phyloP scores from a whole-genome alignment of 2,329 filamentous ascomycete genomes.

The Septoria linicola region DNA sequence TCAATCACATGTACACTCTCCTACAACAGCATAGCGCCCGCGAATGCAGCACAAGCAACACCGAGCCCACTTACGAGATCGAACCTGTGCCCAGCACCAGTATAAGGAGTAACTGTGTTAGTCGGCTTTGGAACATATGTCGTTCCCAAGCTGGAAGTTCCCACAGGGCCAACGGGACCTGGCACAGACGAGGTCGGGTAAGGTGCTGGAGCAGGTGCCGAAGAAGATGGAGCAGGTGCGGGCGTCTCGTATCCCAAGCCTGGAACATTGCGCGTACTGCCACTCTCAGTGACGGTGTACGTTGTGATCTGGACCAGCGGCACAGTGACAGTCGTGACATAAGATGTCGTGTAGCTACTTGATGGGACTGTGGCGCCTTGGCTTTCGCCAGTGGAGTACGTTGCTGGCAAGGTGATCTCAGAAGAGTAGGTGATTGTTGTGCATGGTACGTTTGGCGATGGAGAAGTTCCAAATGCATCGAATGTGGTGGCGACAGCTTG shows the following conservation, averaged over 20 bases:
- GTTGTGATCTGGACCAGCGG: conserved; percentile 38
- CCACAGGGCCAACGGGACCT: conserved; percentile 16
- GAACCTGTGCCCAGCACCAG: conserved; percentile 1
- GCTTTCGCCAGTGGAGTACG: conserved; percentile 39
- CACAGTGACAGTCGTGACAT: conserved; percentile 46
- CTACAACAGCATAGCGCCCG: neutral
- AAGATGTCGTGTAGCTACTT: conserved; percentile 34
- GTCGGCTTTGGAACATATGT: conserved; percentile 14
- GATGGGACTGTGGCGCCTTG: conserved; percentile 35
- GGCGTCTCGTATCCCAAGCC: conserved; percentile 26
- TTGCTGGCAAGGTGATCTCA: conserved; percentile 39
- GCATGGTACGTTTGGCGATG: conserved; percentile 30
- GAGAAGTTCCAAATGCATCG: conserved; percentile 15
- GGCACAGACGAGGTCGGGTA: conserved; percentile 18
- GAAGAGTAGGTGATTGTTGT: conserved; percentile 47
- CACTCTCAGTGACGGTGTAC: conserved; percentile 22
- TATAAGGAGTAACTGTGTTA: conserved; percentile 10
- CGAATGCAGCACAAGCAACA: neutral
- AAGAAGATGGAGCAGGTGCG: conserved; percentile 3
- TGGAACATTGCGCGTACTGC: conserved; percentile 17
- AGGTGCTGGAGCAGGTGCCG: conserved; percentile 15
- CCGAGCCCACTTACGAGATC: neutral
- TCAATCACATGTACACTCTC: neutral
- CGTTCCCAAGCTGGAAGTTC: conserved; percentile 11
- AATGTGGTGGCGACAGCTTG: conserved; percentile 25